Evolutionary conservation across 2,329 filamentous ascomycete species (phyloP).

Genomic region (Myriosclerotinia curreyana): DNA sequence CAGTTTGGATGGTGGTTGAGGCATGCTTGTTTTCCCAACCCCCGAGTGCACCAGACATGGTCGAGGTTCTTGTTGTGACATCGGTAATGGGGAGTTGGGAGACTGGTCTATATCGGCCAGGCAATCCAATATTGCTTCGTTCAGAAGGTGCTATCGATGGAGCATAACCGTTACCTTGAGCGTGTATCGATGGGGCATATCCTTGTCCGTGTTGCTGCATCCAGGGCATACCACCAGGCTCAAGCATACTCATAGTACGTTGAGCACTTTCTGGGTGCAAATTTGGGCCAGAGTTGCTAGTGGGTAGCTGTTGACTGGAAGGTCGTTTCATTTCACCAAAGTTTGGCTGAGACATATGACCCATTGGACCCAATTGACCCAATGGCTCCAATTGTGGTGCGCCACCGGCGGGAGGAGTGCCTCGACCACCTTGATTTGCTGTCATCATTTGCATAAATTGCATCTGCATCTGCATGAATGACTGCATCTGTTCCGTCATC

Average conservation of each 20-base stretch:
- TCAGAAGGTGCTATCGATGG: constrained; percentile 94
- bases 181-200: constrained; percentile 49
- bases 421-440: constrained; percentile 29
- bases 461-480: constrained; percentile 93
- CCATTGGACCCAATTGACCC: constrained; percentile 24
- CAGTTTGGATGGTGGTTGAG: constrained; percentile 43
- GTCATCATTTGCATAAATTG: constrained; percentile 87
- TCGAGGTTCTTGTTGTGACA: constrained; percentile 38
- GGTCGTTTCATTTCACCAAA: constrained; percentile 32
- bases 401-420: constrained; percentile 15
- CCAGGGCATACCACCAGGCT: constrained; percentile 56
- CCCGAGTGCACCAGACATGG: constrained; percentile 36
- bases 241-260: constrained; percentile 82
- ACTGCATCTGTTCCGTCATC: constrained; percentile 78
- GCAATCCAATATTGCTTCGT: constrained; percentile 87
- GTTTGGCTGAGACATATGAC: constrained; percentile 31
- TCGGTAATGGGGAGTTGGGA: constrained; percentile 54
- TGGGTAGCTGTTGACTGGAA: constrained; percentile 23
- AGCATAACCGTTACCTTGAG: constrained; percentile 62
- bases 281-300: constrained; percentile 20
- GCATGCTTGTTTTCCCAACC: constrained; percentile 41
- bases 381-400: constrained; percentile 24
- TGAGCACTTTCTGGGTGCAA: constrained; percentile 32
- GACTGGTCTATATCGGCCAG: constrained; percentile 86
- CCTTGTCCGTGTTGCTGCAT: constrained; percentile 43